Base-by-base conservation (phyloP, 495 filamentous ascomycete genomes). In the Aspergillus nidulans region DNA sequence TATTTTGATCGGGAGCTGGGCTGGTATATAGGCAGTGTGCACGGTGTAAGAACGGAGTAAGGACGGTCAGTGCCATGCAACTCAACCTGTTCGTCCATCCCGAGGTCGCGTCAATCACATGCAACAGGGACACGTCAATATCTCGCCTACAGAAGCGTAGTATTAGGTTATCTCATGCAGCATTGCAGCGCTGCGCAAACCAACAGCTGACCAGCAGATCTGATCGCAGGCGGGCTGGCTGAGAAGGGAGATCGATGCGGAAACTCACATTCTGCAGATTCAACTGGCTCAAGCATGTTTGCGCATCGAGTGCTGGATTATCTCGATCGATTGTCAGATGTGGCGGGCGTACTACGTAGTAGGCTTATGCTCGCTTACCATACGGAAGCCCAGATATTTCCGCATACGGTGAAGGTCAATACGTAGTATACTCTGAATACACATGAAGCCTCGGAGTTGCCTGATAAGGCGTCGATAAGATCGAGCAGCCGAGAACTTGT, bases 371-470 rank as follows among this genome's bases (percentile, higher is more conserved):
- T n/a, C n/a, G n/a, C n/a, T n/a, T n/a, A n/a, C n/a, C n/a, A n/a
- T n/a, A n/a, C n/a, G n/a, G n/a, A n/a, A n/a, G n/a, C n/a, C n/a
- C n/a, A n/a, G n/a, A n/a, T n/a, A n/a, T n/a, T n/a, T n/a, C n/a
- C n/a, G n/a, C n/a, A 34, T 34, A 12, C 15, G 30, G 30, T 12
- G 10, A 34, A 12, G 4, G 30, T 2, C 30, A 9, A 28, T 44
- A 6, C 19, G 3, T 10, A 44, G 41, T 15, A 23, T 13, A 6
- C n/a, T 44, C 20, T 25, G 20, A 15, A 6, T 6, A 23, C 53
- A 56, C 53, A 56, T 56, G 53, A 56, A 34, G 32, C 53, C 53
- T 56, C 53, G 53, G 53, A 30, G 42, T 43, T 52, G 36, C 20
- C 24, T 41, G 30, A 34, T 34, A 34, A 34, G 30, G 30, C 2